Percentiles rank a stretch among this genome's conserved stretches.
Conservation (phyloP, 768 basidiomycete species). For the Suillus variegatus region DNA sequence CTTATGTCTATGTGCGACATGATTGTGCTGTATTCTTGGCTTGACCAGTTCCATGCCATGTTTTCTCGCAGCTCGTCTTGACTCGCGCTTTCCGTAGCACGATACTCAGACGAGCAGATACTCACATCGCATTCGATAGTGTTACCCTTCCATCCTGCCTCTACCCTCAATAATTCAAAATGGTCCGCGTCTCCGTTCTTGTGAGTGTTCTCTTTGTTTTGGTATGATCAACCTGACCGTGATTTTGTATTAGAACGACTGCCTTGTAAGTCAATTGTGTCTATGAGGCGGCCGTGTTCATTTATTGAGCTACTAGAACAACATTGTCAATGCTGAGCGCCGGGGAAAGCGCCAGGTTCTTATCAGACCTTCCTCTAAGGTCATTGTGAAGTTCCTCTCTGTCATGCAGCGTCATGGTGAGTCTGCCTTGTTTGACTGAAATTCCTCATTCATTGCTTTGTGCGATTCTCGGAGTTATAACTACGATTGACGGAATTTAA, state of each 20-base stretch:
- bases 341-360: slow-evolving; percentile 99
- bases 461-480: slow-evolving; percentile 72
- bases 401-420: slow-evolving; percentile 99
- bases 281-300: neutral
- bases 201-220: slow-evolving; percentile 34
- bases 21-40: neutral
- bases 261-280: slow-evolving; percentile 37
- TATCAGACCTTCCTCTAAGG: slow-evolving; percentile 96
- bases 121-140: slow-evolving; percentile 35
- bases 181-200: slow-evolving; percentile 90
- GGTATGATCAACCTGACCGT: neutral
- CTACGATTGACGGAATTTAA: slow-evolving; percentile 70
- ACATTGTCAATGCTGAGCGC: slow-evolving; percentile 99
- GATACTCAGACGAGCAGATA: slow-evolving; percentile 79
- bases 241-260: slow-evolving; percentile 52
- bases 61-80: slow-evolving; percentile 46
- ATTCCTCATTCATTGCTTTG: slow-evolving; percentile 34
- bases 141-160: slow-evolving; percentile 18
- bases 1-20: slow-evolving; percentile 2
- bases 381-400: slow-evolving; percentile 94
- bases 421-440: slow-evolving; percentile 27
- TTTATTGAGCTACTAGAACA: slow-evolving; percentile 60
- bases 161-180: slow-evolving; percentile 39
- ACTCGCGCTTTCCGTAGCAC: slow-evolving; percentile 80
- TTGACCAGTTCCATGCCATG: slow-evolving; percentile 10